Base-by-base conservation (phyloP, 345 rosid genomes). In the Schrenkiella parvula region DNA sequence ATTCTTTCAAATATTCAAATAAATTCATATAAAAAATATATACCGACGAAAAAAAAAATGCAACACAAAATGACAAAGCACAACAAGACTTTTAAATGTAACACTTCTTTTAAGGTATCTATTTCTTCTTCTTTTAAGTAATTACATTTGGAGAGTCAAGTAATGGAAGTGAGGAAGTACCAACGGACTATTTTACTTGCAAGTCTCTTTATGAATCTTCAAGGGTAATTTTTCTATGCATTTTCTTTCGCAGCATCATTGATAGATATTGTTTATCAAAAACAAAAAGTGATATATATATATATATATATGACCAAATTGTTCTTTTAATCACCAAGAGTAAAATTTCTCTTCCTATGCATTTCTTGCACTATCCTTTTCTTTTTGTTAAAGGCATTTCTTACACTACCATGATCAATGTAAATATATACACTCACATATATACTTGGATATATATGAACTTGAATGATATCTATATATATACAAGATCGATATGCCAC, bases 131-230 rank as follows among this genome's bases (percentile, higher is more conserved):
- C n/a, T n/a, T n/a, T 54, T 17, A 59, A 0, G 50, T 74, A 50
- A 67, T 74, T 34, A 59, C 78, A 66, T 74, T 74, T 60, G 78
- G 78, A 31, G 73, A 67, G 51, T 59, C 73, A 23, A 68, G 61
- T 68, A 13, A 42, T 26, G 66, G 29, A 67, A 25, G 14, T 26
- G 52, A 50, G 38, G 68, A 66, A 31, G 47, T 17, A 51, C 39
- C 66, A 47, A 65, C 58, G 37, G 72, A 47, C 26, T 73, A 65
- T 19, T 56, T 65, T 47, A 73, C 62, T 5, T 74, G 72, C 67
- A 59, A 59, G 29, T 39, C 73, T 39, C 78, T 66, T 47, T 74
- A 48, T 67, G 68, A 66, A 59, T 50, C 73, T 66, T 74, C 78
- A 58, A 66, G 13, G 68, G 78, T 74, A 74, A 66, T 21, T 8